phyloP scores from a whole-genome alignment of 2,329 filamentous ascomycete species.

The Claviceps maximensis region DNA sequence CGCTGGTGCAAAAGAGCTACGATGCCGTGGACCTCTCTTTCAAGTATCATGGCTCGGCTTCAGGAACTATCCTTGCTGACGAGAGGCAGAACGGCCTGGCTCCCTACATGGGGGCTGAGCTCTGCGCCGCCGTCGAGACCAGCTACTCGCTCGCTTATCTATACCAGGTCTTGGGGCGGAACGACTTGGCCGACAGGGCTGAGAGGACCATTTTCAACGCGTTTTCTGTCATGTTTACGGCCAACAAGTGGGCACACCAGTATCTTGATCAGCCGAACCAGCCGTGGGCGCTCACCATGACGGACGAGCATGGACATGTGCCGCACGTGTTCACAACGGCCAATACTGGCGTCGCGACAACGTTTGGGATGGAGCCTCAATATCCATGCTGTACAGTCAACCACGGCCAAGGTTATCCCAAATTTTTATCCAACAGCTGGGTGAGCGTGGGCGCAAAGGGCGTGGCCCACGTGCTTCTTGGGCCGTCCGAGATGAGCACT shows the following conservation, averaged over 20 bases:
- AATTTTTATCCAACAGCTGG: slow-evolving; percentile 37
- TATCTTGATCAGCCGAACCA: slow-evolving; percentile 42
- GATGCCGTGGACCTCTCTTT: slow-evolving; percentile 24
- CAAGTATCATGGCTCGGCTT: slow-evolving; percentile 25
- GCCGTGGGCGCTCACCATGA: slow-evolving; percentile 31
- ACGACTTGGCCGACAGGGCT: slow-evolving; percentile 33
- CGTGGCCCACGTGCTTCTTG: slow-evolving; percentile 36
- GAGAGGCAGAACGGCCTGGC: slow-evolving; percentile 25
- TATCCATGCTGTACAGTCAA: slow-evolving; percentile 47
- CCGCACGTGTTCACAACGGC: slow-evolving; percentile 32
- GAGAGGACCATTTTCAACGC: slow-evolving; percentile 42
- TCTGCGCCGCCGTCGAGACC: slow-evolving; percentile 22
- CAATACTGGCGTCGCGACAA: slow-evolving; percentile 25
- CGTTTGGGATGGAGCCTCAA: slow-evolving; percentile 35
- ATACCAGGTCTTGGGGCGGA: slow-evolving; percentile 19
- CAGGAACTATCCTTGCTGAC: slow-evolving; percentile 29
- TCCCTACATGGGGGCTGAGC: slow-evolving; percentile 23
- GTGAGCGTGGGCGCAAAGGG: slow-evolving; percentile 27
- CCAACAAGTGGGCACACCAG: slow-evolving; percentile 42
- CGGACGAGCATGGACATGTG: slow-evolving; percentile 13
- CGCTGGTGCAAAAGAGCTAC: slow-evolving; percentile 21
- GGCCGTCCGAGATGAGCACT: slow-evolving; percentile 29
- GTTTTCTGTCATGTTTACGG: slow-evolving; percentile 34
- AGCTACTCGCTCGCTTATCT: slow-evolving; percentile 21
- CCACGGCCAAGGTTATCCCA: slow-evolving; percentile 42